phyloP scores from a whole-genome alignment of 23 red algal species.

The Gracilaria domingensis region DNA sequence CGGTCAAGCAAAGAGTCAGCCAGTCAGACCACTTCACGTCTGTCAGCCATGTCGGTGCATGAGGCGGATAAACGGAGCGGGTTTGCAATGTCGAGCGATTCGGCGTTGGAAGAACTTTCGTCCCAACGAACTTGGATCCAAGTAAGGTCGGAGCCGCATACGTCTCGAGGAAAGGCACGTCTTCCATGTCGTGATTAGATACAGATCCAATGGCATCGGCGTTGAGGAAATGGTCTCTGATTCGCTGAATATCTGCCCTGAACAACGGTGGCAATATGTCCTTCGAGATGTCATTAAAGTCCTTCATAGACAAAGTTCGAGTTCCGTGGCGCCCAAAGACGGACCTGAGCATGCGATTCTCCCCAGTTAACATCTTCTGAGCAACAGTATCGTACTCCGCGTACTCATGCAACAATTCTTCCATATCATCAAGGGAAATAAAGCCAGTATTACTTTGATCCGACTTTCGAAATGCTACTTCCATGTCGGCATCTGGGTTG shows the following conservation, averaged over 20 bases:
- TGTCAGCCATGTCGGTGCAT: constrained; percentile 2
- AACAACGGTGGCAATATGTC: constrained; percentile 85
- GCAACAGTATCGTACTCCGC: constrained; percentile 66
- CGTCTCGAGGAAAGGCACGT: constrained; percentile 46
- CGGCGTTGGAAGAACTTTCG: background rate
- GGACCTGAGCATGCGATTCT: constrained; percentile 33
- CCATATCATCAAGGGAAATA: constrained; percentile 89
- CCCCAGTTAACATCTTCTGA: constrained; percentile 38
- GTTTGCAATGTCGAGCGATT: constrained; percentile 7
- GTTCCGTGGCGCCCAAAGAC: constrained; percentile 91
- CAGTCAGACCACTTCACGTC: constrained; percentile 63
- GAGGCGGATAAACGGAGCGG: constrained; percentile 3
- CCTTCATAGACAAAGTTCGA: constrained; percentile 75
- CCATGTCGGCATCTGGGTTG: constrained; percentile 89
- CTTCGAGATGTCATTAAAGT: constrained; percentile 74
- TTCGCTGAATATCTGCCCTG: constrained; percentile 66
- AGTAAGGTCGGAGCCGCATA: constrained; percentile 43
- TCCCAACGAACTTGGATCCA: constrained; percentile 59
- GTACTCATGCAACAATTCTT: constrained; percentile 83
- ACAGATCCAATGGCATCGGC: constrained; percentile 43
- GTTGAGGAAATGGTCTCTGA: constrained; percentile 87
- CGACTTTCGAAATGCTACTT: constrained; percentile 86
- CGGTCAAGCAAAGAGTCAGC: constrained; percentile 73
- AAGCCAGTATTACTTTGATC: constrained; percentile 95
- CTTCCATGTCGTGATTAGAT: constrained; percentile 15